These are phyloP conservation scores for Oryza coarctata DNA, from an alignment of 176 grass and related monocot species.

Conservation along the genomic window DNA sequence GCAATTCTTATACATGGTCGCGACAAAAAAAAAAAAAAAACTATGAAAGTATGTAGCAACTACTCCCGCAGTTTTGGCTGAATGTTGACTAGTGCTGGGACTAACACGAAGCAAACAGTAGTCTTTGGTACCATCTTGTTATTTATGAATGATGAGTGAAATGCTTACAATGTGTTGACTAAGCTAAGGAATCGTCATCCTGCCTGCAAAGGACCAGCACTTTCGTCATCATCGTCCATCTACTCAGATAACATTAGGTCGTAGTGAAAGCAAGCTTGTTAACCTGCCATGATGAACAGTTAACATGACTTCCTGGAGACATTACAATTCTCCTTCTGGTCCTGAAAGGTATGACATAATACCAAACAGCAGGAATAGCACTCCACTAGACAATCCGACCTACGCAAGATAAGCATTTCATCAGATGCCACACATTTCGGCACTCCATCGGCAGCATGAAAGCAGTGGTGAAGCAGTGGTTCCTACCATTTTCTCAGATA, in stretches of 20 bases:
- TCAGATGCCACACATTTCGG: constrained; percentile 7
- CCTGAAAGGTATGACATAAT: constrained; percentile 73
- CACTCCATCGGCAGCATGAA: not conserved
- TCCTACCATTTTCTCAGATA: constrained; percentile 97
- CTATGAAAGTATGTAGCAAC: not conserved
- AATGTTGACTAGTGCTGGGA: constrained; percentile 1
- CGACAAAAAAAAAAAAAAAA: not conserved
- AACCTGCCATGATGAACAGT: constrained; percentile 21
- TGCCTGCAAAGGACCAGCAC: not conserved
- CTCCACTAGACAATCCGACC: constrained; percentile 79
- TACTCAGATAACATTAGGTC: constrained; percentile 35
- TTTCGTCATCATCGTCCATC: constrained; percentile 37
- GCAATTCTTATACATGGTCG: not conserved
- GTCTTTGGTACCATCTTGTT: constrained; percentile 18
- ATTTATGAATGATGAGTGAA: constrained; percentile 45
- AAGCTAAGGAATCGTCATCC: constrained; percentile 49
- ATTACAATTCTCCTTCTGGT: constrained; percentile 47
- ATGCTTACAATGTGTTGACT: constrained; percentile 42
- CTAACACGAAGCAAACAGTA: constrained; percentile 1
- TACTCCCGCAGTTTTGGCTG: not conserved
- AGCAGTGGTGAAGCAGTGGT: not conserved
- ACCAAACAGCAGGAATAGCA: constrained; percentile 79
- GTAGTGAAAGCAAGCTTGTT: constrained; percentile 17
- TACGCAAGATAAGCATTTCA: not conserved
- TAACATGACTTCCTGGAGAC: not conserved